Percentiles rank a stretch among this genome's conserved stretches.
Evolutionary conservation across 371 early-diverging fungal genomes (phyloP).

Genomic region (Zychaea mexicana): DNA sequence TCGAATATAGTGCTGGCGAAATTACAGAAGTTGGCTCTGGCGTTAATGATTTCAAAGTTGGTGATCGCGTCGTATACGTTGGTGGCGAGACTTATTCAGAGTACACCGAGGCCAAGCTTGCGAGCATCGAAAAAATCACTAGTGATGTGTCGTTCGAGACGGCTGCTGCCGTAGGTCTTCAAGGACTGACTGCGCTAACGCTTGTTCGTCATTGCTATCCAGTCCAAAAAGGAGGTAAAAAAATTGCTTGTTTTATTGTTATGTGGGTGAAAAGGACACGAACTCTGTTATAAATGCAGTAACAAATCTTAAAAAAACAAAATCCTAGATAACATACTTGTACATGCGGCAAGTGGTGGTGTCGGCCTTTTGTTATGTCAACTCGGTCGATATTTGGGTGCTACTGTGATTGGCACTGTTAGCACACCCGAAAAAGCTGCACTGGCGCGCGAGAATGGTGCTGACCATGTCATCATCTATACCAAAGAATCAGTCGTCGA

Average conservation of each 20-base stretch:
- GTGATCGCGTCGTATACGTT: conserved; percentile 85
- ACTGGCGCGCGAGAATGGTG: conserved; percentile 73
- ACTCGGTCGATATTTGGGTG: conserved; percentile 77
- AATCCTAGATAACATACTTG: conserved; percentile 68
- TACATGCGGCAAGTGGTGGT: conserved; percentile 95
- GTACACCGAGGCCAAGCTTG: conserved; percentile 60
- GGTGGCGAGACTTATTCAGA: conserved; percentile 76
- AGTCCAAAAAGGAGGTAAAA: conserved; percentile 65
- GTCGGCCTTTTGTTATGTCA: conserved; percentile 81
- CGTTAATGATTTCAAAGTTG: conserved; percentile 71
- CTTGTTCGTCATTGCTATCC: conserved; percentile 74
- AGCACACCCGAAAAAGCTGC: conserved; percentile 84
- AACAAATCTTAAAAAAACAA: background rate
- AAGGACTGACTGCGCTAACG: conserved; percentile 84
- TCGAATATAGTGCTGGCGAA: conserved; percentile 63
- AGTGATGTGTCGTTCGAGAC: conserved; percentile 59
- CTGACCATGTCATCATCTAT: conserved; percentile 81
- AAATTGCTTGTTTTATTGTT: background rate
- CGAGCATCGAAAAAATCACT: conserved; percentile 56
- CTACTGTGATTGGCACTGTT: conserved; percentile 88
- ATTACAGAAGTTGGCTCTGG: conserved; percentile 75
- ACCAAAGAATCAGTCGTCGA: conserved; percentile 63
- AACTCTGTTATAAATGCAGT: background rate
- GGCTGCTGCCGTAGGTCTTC: conserved; percentile 69
- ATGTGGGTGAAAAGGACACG: too few relatives aligned